Evolutionary conservation across 768 basidiomycete species (phyloP), one percentile per base, ranked within the genome.

Genomic region (Russula sp.): DNA sequence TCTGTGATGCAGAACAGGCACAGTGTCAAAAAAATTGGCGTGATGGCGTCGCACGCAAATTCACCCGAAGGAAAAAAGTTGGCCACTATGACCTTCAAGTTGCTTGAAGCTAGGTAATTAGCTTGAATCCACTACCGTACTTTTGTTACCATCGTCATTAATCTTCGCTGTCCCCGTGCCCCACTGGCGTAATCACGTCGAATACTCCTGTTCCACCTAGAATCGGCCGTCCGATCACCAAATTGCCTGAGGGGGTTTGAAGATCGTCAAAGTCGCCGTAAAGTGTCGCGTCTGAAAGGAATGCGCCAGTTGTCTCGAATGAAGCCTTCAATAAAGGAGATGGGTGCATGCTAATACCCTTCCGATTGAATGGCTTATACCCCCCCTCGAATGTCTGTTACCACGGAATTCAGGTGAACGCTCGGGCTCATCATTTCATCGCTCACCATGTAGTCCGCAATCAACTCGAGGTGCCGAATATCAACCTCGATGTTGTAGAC

Each of bases 401-500:
- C 8, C 44, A 55, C n/a, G 48, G 22, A 18, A 3, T 10, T 63
- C 13, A 52, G 57, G 61, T 55, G 22, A 40, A 42, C 11, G 32
- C 34, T 66, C n/a, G 51, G 27, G 18, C 54, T 22, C 10, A 44
- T 44, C n/a, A 40, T 53, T 32, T 32, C 54, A 52, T 37, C 59
- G 71, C 88, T 68, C 71, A 96, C 96, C 97, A 99, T 99, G 74
- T 98, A 99, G 74, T 99, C 97, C 14, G 97, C 97, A 73, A 99
- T 97, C 66, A 99, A 80, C 70, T 96, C 94, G 53, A 98, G 79
- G 78, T 99, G 97, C 52, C 97, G 85, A 66, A 83, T 83, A 75
- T 98, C 88, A 62, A 99, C 96, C 63, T 91, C 90, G 70, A 99
- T 99, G 71, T 87, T 95, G 79, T 99, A 99, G 3, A 88, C 93